phyloP scores from a whole-genome alignment of 176 grass and related monocot genomes.

The Puccinellia tenuiflora region DNA sequence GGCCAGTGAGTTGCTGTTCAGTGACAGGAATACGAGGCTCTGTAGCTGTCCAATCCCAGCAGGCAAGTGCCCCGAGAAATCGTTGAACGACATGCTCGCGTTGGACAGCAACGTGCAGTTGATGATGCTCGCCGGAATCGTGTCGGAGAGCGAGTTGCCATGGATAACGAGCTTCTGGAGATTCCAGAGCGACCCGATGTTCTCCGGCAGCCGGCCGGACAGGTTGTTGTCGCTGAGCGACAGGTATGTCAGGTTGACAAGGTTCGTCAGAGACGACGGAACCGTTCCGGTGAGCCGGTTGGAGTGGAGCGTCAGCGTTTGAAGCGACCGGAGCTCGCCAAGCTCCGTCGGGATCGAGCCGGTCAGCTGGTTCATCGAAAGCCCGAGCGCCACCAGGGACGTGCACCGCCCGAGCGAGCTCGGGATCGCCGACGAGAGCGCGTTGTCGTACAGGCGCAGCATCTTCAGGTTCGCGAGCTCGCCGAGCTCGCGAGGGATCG shows the following conservation, averaged over 20 bases:
- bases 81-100: slow-evolving; percentile 48
- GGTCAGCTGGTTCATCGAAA: slow-evolving; percentile 52
- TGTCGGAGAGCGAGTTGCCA: slow-evolving; percentile 36
- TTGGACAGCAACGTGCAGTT: slow-evolving; percentile 64
- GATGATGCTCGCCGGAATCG: slow-evolving; percentile 61
- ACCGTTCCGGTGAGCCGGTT: slow-evolving; percentile 52
- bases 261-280: slow-evolving; percentile 47
- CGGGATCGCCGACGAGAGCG: slow-evolving; percentile 60
- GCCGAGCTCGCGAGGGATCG: slow-evolving; percentile 63
- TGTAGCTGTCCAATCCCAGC: slow-evolving; percentile 45
- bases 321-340: slow-evolving; percentile 53
- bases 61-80: slow-evolving; percentile 49
- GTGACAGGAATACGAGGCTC: slow-evolving; percentile 42
- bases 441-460: slow-evolving; percentile 45
- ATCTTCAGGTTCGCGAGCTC: slow-evolving; percentile 34
- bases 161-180: slow-evolving; percentile 33
- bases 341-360: slow-evolving; percentile 65
- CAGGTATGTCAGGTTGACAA: slow-evolving; percentile 60
- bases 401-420: slow-evolving; percentile 37
- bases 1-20: not conserved
- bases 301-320: slow-evolving; percentile 30
- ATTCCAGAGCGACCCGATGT: slow-evolving; percentile 44
- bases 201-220: slow-evolving; percentile 53
- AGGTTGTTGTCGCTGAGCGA: slow-evolving; percentile 45
- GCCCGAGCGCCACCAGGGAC: slow-evolving; percentile 25